Evolutionary conservation across 1,284 basidiomycete species (phyloP), one percentile per base, ranked within the genome.

Genomic region (Cutaneotrichosporon cutaneum): DNA sequence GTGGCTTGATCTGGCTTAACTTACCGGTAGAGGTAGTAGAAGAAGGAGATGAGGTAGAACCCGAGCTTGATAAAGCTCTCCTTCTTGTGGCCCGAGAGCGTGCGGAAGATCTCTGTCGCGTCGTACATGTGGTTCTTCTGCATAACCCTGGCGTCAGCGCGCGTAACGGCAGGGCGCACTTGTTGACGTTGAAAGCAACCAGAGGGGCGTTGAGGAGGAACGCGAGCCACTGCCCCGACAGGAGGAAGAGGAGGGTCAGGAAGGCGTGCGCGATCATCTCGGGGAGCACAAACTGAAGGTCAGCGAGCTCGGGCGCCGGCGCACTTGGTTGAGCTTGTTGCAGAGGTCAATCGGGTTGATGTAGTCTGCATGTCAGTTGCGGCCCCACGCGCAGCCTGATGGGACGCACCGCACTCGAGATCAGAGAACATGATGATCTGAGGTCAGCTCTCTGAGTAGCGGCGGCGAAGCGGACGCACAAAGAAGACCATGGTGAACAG

Each of bases 401-500:
- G 18, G 27, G 47, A 72, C 76, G 30, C 64, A 78, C 76, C 92
- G 82, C 91, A 94, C 82, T 95, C 93, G 76, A 96, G 83, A 83
- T 96, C 94, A 53, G 92, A 94, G 85, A 98, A 99, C 94, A 99
- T 98, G 84, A 99, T 99, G 77, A 99, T 96, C 95, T 98, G 70
- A 27, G 8, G 53, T 64, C 39, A 65, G 67, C 54, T 18, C 26
- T 58, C 30, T 30, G 9, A n/a, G n/a, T n/a, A n/a, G 24, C 51
- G 22, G 50, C 22, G 22, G 10, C 35, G 48, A 16, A n/a, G 48
- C 26, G 4, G 36, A 89, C 94, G 79, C 73, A 96, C 93, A 82
- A 95, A 97, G 85, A 96, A 97, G 77, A 97, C 94, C 88, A 94
- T 94, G 70, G 92, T 95, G 82, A 97, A 97, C 64, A 97, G 83